Evolutionary conservation across 2,329 filamentous ascomycete genomes (phyloP), one percentile per base, ranked within the genome.

Genomic region (Aspergillus ruber): DNA sequence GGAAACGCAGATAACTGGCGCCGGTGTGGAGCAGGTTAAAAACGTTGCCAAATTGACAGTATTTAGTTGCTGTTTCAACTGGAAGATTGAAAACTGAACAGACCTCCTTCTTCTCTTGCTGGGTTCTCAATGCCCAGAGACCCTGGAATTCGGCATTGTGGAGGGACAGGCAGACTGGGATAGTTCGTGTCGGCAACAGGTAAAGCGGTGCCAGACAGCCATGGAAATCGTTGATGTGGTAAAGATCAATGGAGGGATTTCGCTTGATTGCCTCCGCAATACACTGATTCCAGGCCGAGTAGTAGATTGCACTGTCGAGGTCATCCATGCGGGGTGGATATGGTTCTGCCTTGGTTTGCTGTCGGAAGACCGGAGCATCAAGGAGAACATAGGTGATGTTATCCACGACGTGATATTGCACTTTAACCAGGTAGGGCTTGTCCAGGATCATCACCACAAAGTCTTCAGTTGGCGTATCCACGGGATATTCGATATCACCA

Each of bases 91-190:
- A 85, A 29, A 85, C 80, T 4, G 74, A 73, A 61, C 81, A 84
- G 3, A 85, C 80, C 62, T 85, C 82, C 36, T 77, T 75, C 47
- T 75, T 74, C 55, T 85, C 82, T 40, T 79, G 75, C 7, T 76
- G 72, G 7, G 76, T 82, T 7, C 82, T 73, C 76, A 85, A 83
- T 0, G 81, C 80, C 83, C 83, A 85, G 17, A 85, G 69, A 43
- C 82, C 82, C 61, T 85, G 83, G 56, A 85, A 85, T 54, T 85
- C 82, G 43, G 83, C 82, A 54, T 85, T 85, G 63, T 85, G 83
- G 10, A 85, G 76, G 0, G 82, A 84, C 8, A 85, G 66, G 54
- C 79, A 83, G 53, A 76, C 75, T 2, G 82, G 82, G 36, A 85
- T 74, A 0, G 79, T 81, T 52, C 78, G 67, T 1, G 83, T 21